These are phyloP conservation scores for Platanthera guangdongensis DNA, from an alignment of 106 monocot genomes.

Conservation along the genomic window DNA sequence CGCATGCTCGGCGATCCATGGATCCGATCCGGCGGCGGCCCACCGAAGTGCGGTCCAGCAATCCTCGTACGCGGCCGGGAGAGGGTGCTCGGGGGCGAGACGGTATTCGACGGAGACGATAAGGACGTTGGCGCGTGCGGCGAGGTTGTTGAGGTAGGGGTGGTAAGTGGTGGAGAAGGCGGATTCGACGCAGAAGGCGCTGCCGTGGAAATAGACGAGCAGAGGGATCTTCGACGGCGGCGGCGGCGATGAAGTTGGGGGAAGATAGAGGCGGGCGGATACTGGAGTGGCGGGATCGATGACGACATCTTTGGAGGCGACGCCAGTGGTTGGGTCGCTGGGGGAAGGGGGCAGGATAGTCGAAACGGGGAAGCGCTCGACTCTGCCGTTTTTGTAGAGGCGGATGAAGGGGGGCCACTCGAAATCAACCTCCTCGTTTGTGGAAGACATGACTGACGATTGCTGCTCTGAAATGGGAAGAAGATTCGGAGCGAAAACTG, in stretches of 20 bases:
- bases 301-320: conserved; percentile 36
- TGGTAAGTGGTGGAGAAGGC: conserved; percentile 30
- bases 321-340: conserved; percentile 25
- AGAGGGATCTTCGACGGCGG: conserved; percentile 25
- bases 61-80: conserved; percentile 60
- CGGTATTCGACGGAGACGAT: conserved; percentile 60
- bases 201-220: conserved; percentile 60
- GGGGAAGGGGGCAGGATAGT: conserved; percentile 12
- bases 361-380: conserved; percentile 15
- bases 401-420: conserved; percentile 17
- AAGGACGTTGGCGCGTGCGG: conserved; percentile 14
- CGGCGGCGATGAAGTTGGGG: neutral
- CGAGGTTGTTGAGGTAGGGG: conserved; percentile 32
- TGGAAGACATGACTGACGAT: neutral
- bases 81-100: conserved; percentile 49
- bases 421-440: conserved; percentile 2
- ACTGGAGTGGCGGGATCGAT: conserved; percentile 26
- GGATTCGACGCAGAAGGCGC: conserved; percentile 38
- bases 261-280: conserved; percentile 44
- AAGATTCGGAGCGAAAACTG: neutral
- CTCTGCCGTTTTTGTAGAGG: conserved; percentile 30
- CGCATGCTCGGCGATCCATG: conserved; percentile 23
- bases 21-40: conserved; percentile 21
- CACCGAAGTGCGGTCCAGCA: conserved; percentile 42
- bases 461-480: neutral